These are phyloP conservation scores for Cercospora sp. DNA, from an alignment of 2,329 filamentous ascomycete species.

Conservation along the genomic window DNA sequence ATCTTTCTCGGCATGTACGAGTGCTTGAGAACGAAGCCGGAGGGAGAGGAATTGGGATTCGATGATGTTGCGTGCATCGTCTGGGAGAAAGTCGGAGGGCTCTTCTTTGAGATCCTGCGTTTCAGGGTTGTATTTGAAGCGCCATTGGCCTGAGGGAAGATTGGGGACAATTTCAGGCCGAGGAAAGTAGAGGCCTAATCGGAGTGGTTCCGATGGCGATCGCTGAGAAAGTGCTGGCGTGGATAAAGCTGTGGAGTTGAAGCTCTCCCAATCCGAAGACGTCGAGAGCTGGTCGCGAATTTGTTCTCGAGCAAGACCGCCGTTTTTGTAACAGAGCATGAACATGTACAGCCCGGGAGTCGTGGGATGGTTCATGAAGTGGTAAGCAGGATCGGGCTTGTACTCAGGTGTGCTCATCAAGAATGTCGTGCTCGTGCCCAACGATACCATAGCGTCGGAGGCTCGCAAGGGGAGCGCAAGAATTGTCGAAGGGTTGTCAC, in stretches of 20 bases:
- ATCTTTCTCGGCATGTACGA: constrained; percentile 55
- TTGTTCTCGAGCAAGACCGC: constrained; percentile 85
- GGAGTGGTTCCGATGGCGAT: constrained; percentile 58
- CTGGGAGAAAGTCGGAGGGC: constrained; percentile 50
- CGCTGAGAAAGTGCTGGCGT: constrained; percentile 68
- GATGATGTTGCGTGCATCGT: constrained; percentile 80
- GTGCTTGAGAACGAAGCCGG: constrained; percentile 75
- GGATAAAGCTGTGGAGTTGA: constrained; percentile 70
- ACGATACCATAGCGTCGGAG: constrained; percentile 87
- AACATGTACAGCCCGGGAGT: constrained; percentile 95
- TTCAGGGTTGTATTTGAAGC: constrained; percentile 62
- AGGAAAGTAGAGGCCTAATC: constrained; percentile 91
- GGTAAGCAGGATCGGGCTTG: constrained; percentile 84
- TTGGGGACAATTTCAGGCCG: constrained; percentile 96
- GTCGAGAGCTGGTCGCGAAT: constrained; percentile 77
- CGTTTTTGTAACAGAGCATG: constrained; percentile 99
- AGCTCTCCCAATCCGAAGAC: constrained; percentile 67
- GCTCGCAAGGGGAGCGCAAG: constrained; percentile 83
- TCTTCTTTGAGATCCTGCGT: constrained; percentile 48
- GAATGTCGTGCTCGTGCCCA: constrained; percentile 95
- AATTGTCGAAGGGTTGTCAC: constrained; percentile 95
- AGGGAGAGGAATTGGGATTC: constrained; percentile 95
- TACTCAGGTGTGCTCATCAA: constrained; percentile 95
- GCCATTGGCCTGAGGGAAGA: constrained; percentile 80
- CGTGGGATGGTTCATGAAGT: constrained; percentile 98